These are phyloP conservation scores for Xylaria longipes DNA, from an alignment of 495 filamentous ascomycete genomes.

Conservation along the genomic window DNA sequence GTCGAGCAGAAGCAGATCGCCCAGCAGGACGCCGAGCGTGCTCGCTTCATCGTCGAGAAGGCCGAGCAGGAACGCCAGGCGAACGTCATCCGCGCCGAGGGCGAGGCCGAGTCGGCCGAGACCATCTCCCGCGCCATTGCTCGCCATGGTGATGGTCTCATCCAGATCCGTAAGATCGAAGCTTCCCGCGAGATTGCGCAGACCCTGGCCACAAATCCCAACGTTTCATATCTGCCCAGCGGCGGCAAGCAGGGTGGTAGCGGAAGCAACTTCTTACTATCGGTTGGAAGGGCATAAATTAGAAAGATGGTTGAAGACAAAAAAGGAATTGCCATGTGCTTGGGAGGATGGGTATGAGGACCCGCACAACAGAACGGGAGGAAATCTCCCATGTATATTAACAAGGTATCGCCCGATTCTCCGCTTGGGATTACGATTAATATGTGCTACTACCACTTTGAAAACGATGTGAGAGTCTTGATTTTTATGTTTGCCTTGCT, in stretches of 20 bases:
- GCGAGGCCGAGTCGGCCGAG: conserved; percentile 94
- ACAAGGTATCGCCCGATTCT: conserved; percentile 36
- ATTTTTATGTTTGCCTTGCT: neutral
- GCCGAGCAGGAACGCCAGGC: conserved; percentile 99
- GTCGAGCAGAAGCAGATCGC: conserved; percentile 99
- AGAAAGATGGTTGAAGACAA: neutral
- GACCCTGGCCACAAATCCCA: conserved; percentile 87
- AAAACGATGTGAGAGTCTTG: conserved; percentile 1
- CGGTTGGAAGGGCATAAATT: conserved; percentile 50
- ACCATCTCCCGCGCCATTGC: conserved; percentile 92
- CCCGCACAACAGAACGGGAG: neutral
- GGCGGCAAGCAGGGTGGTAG: conserved; percentile 67
- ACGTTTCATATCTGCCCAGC: conserved; percentile 92
- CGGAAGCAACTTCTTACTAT: conserved; percentile 64
- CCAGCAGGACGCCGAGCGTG: conserved; percentile 97
- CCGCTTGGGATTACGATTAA: conserved; percentile 43
- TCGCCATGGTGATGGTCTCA: conserved; percentile 89
- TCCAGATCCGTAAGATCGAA: conserved; percentile 96
- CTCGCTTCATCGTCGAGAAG: conserved; percentile 97
- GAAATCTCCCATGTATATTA: conserved; percentile 31
- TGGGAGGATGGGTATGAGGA: neutral
- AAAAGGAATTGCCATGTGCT: neutral
- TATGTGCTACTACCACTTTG: conserved; percentile 33
- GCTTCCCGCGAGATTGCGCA: conserved; percentile 95
- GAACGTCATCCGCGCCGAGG: conserved; percentile 96